Evolutionary conservation across 345 rosid species (phyloP), one percentile per base, ranked within the genome.

Genomic region (Aegle marmelos): DNA sequence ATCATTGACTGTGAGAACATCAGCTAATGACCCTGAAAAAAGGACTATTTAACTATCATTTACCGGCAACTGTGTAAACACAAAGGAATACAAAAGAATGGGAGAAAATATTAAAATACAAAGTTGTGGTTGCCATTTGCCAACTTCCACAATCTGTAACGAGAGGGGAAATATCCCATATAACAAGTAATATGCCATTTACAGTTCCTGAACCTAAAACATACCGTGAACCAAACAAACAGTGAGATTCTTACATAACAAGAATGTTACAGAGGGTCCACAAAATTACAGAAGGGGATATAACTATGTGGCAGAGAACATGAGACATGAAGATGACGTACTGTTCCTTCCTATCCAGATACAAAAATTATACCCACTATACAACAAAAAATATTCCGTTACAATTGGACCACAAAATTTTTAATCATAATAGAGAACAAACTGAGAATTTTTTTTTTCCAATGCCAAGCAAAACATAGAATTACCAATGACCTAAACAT

Each of bases 301-400:
- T 57, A 58, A 64, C 39, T 65, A 45, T 25, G 70, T 59, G 80
- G 72, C 74, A 73, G 70, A 72, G 77, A 53, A 73, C 27, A 70
- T 31, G 37, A 65, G 76, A 69, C 73, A 75, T 70, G 70, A 74
- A 57, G 74, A 73, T 58, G 80, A 73, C 77, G 70, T 60, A 71
- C 34, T 33, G 81, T 66, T 78, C 62, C 62, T 72, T 45, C 73
- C 68, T 68, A 68, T 62, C 70, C 70, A 53, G 70, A 77, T 33
- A 64, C 70, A 75, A 22, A 56, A 80, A 82, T 64, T 60, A 74
- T 33, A 65, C 61, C 63, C 75, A 11, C 76, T 64, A 50, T 33
- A 72, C 37, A 64, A 80, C 64, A 63, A 71, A 63, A 63, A 77
- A 60, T 41, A 57, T 74, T 74, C 78, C 75, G 66, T 68, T 33